Evolutionary conservation across 2,329 filamentous ascomycete genomes (phyloP).

Genomic region (Hypoxylon sp.): DNA sequence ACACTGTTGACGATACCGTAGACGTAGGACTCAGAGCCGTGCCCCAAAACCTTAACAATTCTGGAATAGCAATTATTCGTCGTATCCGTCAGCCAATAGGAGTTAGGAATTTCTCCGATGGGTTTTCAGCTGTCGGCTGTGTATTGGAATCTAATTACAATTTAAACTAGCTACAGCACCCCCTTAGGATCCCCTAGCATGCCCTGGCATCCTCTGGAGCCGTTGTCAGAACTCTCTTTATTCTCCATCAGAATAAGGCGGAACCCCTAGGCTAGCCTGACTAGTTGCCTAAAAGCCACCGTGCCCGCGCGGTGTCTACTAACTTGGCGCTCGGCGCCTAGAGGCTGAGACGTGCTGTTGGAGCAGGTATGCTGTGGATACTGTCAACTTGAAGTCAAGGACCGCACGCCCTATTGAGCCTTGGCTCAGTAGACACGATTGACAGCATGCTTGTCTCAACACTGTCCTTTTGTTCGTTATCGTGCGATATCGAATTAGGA

Average conservation of each 20-base stretch:
- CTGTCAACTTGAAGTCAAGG: conserved; percentile 22
- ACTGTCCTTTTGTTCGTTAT: conserved; percentile 10
- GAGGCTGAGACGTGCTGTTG: conserved; percentile 25
- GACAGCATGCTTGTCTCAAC: neutral
- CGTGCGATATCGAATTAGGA: conserved; percentile 10
- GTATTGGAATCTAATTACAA: conserved; percentile 20
- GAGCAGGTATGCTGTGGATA: conserved; percentile 1
- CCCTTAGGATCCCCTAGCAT: neutral
- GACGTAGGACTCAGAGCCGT: conserved; percentile 17
- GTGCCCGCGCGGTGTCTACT: conserved; percentile 1
- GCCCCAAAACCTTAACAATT: conserved; percentile 12
- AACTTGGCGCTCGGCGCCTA: conserved; percentile 9
- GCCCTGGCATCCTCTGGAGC: conserved; percentile 20
- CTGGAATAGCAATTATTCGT: conserved; percentile 20
- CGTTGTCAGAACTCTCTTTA: conserved; percentile 45
- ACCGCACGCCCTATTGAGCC: conserved; percentile 15
- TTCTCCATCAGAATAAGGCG: conserved; percentile 33
- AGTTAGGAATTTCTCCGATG: conserved; percentile 12
- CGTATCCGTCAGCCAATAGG: conserved; percentile 36
- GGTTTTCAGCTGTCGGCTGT: conserved; percentile 37
- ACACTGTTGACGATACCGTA: conserved; percentile 10
- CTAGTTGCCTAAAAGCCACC: conserved; percentile 1
- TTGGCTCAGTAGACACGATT: conserved; percentile 1
- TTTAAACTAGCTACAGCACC: conserved; percentile 3
- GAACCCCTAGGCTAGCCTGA: conserved; percentile 13